Conservation (phyloP, 257 asterid species). For the Solanum megistacrolobum region DNA sequence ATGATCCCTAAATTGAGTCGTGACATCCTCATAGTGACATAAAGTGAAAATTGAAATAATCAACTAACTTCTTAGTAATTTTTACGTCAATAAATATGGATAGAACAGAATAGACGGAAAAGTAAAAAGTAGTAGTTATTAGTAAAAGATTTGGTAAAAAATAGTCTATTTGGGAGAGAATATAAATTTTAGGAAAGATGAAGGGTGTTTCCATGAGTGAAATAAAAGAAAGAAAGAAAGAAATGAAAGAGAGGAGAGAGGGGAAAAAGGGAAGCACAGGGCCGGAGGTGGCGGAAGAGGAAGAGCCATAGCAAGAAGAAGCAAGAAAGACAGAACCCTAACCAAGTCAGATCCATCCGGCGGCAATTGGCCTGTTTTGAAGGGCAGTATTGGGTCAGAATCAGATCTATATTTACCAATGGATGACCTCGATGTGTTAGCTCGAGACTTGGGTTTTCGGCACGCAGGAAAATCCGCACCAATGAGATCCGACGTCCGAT, state of each 20-base stretch:
- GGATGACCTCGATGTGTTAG: conserved; percentile 86
- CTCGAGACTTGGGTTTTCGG: conserved; percentile 59
- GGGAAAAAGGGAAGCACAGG: background rate
- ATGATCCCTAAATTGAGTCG: background rate
- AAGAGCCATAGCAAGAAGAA: background rate
- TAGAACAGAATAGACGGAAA: background rate
- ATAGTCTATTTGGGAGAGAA: background rate
- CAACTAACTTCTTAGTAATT: background rate
- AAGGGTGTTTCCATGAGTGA: background rate
- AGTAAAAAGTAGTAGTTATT: background rate
- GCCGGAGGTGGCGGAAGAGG: background rate
- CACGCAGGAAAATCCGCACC: conserved; percentile 82
- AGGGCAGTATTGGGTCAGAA: background rate
- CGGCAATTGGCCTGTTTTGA: background rate
- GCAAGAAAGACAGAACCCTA: background rate
- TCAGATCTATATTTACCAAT: conserved; percentile 13
- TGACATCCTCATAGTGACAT: background rate
- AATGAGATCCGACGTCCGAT: conserved; percentile 64
- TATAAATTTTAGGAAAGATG: background rate
- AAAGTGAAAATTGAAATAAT: background rate
- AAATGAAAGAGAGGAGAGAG: background rate
- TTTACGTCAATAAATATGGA: background rate
- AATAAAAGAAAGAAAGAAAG: background rate
- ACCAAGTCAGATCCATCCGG: background rate
- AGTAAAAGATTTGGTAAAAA: background rate